A percentile compares a stretch with the other conserved stretches of the same genome.
Conservation (phyloP, 164 flowering plant genomes). For the Liriodendron chinense region DNA sequence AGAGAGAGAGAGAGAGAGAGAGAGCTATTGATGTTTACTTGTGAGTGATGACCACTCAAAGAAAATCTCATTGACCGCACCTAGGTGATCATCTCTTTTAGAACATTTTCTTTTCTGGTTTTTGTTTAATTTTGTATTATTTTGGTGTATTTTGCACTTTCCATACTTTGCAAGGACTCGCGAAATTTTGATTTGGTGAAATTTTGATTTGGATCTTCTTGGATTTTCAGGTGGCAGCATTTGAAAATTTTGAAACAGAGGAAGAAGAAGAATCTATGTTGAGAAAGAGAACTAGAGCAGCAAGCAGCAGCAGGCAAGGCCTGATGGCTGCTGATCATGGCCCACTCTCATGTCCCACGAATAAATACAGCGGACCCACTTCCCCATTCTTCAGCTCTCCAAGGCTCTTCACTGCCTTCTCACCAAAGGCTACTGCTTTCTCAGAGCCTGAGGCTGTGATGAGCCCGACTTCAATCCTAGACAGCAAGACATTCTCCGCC, state of each 20-base stretch:
- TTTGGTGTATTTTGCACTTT: background rate
- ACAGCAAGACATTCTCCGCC: conserved; percentile 48
- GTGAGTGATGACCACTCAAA: background rate
- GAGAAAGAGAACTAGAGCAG: no score
- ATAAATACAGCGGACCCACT: conserved; percentile 29
- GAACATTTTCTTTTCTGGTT: background rate
- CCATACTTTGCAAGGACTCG: background rate
- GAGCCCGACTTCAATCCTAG: conserved; percentile 88
- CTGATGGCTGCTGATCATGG: conserved; percentile 45
- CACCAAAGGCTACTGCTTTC: conserved; percentile 27
- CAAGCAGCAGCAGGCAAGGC: no score
- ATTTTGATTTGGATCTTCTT: background rate
- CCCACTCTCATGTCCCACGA: conserved; percentile 31
- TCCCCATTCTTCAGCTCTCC: conserved; percentile 57
- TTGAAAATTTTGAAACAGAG: background rate
- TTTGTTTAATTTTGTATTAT: background rate
- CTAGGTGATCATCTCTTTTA: background rate
- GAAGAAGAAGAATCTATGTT: conserved; percentile 34
- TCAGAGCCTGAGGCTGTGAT: conserved; percentile 47
- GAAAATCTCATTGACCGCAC: background rate
- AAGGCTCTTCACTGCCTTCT: conserved; percentile 45
- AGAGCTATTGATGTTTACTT: background rate
- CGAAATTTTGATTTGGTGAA: no score
- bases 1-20: no score
- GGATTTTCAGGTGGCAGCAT: conserved; percentile 8